Evolutionary conservation across 2,329 filamentous ascomycete species (phyloP).

Genomic region (Colletotrichum paranaense): DNA sequence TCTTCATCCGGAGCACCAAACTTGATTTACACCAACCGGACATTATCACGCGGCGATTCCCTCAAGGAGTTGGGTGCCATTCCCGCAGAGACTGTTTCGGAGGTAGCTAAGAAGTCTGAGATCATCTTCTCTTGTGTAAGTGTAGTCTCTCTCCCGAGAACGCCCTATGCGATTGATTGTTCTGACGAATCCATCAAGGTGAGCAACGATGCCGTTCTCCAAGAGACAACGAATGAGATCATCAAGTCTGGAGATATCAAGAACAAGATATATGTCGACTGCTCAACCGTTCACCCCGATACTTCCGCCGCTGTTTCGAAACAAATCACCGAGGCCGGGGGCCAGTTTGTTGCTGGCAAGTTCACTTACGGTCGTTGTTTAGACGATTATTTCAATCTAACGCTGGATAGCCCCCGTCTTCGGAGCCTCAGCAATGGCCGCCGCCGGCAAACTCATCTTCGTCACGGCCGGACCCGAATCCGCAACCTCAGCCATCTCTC

Average conservation of each 20-base stretch:
- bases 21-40: conserved; percentile 69
- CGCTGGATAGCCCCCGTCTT: conserved; percentile 49
- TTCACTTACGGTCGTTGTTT: no score
- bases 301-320: conserved; percentile 40
- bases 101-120: conserved; percentile 47
- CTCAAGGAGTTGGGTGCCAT: conserved; percentile 47
- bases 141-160: conserved; percentile 27
- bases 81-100: conserved; percentile 46
- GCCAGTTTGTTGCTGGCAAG: conserved; percentile 54
- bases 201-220: conserved; percentile 43
- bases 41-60: conserved; percentile 43
- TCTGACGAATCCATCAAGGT: not conserved
- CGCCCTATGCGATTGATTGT: not conserved
- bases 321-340: conserved; percentile 16
- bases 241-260: conserved; percentile 45
- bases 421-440: conserved; percentile 53
- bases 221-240: conserved; percentile 18
- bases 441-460: conserved; percentile 54
- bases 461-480: conserved; percentile 50
- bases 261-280: conserved; percentile 38
- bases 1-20: conserved; percentile 65
- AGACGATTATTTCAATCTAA: not conserved
- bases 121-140: conserved; percentile 55
- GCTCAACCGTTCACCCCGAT: conserved; percentile 42
- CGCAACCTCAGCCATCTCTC: conserved; percentile 46